Evolutionary conservation across 805 yeast genomes (phyloP).

Genomic region (Schwanniomyces pseudopolymorphus): DNA sequence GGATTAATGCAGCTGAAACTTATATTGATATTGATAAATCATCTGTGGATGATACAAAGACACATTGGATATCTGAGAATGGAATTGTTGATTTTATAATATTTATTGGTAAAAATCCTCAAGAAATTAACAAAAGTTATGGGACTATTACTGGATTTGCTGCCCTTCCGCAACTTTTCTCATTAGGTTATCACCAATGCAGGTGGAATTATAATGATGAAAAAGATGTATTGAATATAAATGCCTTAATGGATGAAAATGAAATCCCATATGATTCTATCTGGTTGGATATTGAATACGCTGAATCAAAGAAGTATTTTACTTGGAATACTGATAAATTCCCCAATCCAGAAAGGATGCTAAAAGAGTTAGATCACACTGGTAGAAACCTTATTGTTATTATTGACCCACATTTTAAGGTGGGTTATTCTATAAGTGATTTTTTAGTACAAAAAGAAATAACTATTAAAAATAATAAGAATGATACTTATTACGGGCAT

Average conservation of each 20-base stretch:
- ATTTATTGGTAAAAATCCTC: slow-evolving; percentile 59
- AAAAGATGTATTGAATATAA: slow-evolving; percentile 75
- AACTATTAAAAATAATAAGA: slow-evolving; percentile 48
- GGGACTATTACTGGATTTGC: slow-evolving; percentile 73
- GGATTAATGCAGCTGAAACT: slow-evolving; percentile 94
- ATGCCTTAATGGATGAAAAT: slow-evolving; percentile 64
- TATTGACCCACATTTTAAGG: slow-evolving; percentile 89
- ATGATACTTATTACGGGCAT: slow-evolving; percentile 68
- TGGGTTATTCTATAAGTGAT: slow-evolving; percentile 64
- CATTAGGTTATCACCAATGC: slow-evolving; percentile 93
- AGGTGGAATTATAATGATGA: slow-evolving; percentile 96
- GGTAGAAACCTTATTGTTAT: slow-evolving; percentile 82
- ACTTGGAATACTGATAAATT: slow-evolving; percentile 81
- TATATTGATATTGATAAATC: slow-evolving; percentile 67
- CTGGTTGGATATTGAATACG: slow-evolving; percentile 94
- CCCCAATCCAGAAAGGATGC: slow-evolving; percentile 72
- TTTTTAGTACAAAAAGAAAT: slow-evolving; percentile 39
- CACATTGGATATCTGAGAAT: slow-evolving; percentile 95
- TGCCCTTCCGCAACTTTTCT: slow-evolving; percentile 69
- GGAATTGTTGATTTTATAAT: slow-evolving; percentile 79
- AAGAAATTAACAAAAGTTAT: slow-evolving; percentile 57
- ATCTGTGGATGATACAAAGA: slow-evolving; percentile 29
- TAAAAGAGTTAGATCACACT: slow-evolving; percentile 60
- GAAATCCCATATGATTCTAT: slow-evolving; percentile 85
- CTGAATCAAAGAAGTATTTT: slow-evolving; percentile 83